phyloP scores from a whole-genome alignment of 176 grass and related monocot genomes.

The Calamus simplicifolius region DNA sequence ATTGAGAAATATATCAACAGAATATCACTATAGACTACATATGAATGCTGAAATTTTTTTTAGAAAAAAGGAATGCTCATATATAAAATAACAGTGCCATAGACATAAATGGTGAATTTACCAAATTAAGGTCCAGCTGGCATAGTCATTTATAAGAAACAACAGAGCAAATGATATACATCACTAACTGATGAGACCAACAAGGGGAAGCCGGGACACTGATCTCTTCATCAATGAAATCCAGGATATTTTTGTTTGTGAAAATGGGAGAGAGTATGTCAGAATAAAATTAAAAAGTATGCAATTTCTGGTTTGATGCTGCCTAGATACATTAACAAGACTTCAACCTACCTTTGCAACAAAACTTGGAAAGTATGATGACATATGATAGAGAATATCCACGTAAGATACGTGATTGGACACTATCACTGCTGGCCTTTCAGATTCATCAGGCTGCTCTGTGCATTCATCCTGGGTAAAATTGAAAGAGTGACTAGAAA shows the following conservation, averaged over 20 bases:
- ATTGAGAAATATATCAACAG: too few relatives aligned
- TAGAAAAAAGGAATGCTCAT: too few relatives aligned
- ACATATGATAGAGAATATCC: constrained; percentile 16
- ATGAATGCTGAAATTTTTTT: too few relatives aligned
- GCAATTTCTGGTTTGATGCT: not conserved
- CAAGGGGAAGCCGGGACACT: constrained; percentile 67
- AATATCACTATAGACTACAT: too few relatives aligned
- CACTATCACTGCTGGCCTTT: constrained; percentile 62
- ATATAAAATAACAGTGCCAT: too few relatives aligned
- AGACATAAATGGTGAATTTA: too few relatives aligned
- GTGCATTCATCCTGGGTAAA: constrained; percentile 30
- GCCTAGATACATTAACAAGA: not conserved
- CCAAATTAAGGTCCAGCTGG: too few relatives aligned
- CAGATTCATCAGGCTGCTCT: constrained; percentile 38
- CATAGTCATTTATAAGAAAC: too few relatives aligned
- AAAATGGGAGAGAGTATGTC: constrained; percentile 24
- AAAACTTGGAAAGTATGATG: constrained; percentile 6
- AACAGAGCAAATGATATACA: too few relatives aligned
- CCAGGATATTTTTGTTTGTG: not conserved
- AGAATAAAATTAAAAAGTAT: constrained; percentile 16
- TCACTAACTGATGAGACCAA: constrained; percentile 95
- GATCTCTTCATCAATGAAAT: constrained; percentile 53
- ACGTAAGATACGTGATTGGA: constrained; percentile 93
- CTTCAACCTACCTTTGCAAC: not conserved
- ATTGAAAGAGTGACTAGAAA: not conserved